phyloP scores from a whole-genome alignment of 768 basidiomycete genomes.

The Calocybe gangraenosa region DNA sequence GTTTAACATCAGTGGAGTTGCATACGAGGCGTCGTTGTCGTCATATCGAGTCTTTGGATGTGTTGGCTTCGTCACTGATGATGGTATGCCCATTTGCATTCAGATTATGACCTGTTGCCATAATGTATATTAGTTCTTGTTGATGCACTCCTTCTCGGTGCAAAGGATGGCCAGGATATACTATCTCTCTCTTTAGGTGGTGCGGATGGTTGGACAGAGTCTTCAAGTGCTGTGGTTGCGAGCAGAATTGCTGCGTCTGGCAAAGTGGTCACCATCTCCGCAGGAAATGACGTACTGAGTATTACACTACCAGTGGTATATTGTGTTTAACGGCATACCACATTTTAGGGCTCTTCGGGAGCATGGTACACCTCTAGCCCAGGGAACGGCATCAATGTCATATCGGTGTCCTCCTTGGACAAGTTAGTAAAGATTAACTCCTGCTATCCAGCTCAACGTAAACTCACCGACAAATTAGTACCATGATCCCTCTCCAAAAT shows the following conservation, averaged over 20 bases:
- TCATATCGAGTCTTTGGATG: conserved; percentile 64
- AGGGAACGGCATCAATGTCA: conserved; percentile 50
- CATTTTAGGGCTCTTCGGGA: conserved; percentile 43
- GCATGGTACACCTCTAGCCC: conserved; percentile 59
- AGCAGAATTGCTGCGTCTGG: conserved; percentile 54
- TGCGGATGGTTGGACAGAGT: conserved; percentile 60
- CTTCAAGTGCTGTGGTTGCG: conserved; percentile 48
- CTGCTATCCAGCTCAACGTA: not conserved
- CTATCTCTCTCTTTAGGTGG: conserved; percentile 66
- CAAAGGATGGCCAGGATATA: conserved; percentile 54
- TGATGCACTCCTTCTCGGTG: conserved; percentile 47
- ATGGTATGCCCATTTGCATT: conserved; percentile 33
- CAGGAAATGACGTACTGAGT: conserved; percentile 44
- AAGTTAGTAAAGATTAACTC: conserved; percentile 33
- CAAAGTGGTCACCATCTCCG: conserved; percentile 59
- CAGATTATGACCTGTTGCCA: not conserved
- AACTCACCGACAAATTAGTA: conserved; percentile 26
- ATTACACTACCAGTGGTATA: not conserved
- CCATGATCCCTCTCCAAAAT: conserved; percentile 53
- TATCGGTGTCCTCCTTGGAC: conserved; percentile 52
- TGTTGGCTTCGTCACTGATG: conserved; percentile 41
- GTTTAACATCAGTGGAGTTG: conserved; percentile 69
- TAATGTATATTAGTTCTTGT: conserved; percentile 26
- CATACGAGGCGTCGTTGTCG: conserved; percentile 52
- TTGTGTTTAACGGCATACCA: not conserved